phyloP scores from a whole-genome alignment of 179 eudicot genomes.

The Nepenthes alata region DNA sequence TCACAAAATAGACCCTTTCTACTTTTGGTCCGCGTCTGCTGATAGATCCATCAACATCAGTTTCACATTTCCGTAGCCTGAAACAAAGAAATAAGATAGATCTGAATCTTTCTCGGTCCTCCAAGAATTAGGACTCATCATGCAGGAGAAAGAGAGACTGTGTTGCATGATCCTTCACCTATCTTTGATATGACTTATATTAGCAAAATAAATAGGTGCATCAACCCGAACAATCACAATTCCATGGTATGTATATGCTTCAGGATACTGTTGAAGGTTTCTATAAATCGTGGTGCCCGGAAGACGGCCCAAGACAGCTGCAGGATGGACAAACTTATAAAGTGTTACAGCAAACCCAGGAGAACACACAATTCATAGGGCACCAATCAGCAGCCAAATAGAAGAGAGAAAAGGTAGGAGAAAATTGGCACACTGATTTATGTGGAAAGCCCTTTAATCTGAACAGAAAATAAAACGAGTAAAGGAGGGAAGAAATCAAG shows the following conservation, averaged over 20 bases:
- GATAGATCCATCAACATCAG: slow-evolving; percentile 37
- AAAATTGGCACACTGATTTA: too few relatives aligned
- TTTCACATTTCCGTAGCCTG: slow-evolving; percentile 85
- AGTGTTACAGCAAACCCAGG: background rate
- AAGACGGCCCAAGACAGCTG: slow-evolving; percentile 97
- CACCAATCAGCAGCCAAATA: background rate
- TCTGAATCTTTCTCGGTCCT: background rate
- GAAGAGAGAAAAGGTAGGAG: background rate
- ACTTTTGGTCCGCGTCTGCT: slow-evolving; percentile 75
- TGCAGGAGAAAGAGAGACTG: background rate
- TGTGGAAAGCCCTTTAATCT: too few relatives aligned
- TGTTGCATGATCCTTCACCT: slow-evolving; percentile 31
- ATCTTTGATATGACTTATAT: slow-evolving; percentile 83
- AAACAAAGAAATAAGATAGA: slow-evolving; percentile 1
- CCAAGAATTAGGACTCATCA: background rate
- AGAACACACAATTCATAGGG: too few relatives aligned
- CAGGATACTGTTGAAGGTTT: slow-evolving; percentile 87
- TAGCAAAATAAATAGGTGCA: slow-evolving; percentile 98
- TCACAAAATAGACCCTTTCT: slow-evolving; percentile 62
- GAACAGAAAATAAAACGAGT: too few relatives aligned
- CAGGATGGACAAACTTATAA: slow-evolving; percentile 11
- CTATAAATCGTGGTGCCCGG: slow-evolving; percentile 98
- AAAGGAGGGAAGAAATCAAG: too few relatives aligned
- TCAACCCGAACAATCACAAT: slow-evolving; percentile 90
- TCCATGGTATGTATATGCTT: slow-evolving; percentile 82